phyloP scores from a whole-genome alignment of 129 eudicot species.

The carrot (Daucus carota) region DNA sequence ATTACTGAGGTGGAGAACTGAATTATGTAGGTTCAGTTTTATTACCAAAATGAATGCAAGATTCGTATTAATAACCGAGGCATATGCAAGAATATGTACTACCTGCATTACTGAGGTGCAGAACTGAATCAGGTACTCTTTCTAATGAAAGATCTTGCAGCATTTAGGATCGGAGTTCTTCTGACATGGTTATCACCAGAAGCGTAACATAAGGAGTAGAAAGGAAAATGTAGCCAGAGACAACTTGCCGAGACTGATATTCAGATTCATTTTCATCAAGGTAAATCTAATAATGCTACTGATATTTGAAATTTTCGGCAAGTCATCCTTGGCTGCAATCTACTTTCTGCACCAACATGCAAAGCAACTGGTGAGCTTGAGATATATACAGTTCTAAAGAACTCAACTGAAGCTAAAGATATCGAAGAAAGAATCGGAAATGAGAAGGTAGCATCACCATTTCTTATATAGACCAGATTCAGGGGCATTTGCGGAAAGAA shows the following conservation, averaged over 20 bases:
- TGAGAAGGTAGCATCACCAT: not conserved
- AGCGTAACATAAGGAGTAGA: slow-evolving; percentile 41
- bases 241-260: slow-evolving; percentile 36
- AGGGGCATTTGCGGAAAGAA: slow-evolving; percentile 1
- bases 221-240: slow-evolving; percentile 50
- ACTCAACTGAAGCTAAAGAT: not conserved
- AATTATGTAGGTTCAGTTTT: not conserved
- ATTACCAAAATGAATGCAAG: not conserved
- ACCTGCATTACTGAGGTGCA: not conserved
- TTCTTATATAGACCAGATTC: not conserved
- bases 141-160: not conserved
- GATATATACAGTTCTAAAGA: not conserved
- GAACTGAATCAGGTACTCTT: not conserved
- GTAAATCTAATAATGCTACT: too few species aligned
- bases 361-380: slow-evolving; percentile 26
- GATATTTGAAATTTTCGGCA: too few species aligned
- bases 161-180: not conserved
- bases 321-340: slow-evolving; percentile 58
- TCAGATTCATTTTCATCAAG: not conserved
- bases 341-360: slow-evolving; percentile 35
- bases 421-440: not conserved
- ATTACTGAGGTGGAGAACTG: not conserved
- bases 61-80: not conserved
- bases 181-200: slow-evolving; percentile 20
- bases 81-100: not conserved